A percentile compares a stretch with the other conserved stretches of the same genome.
These are phyloP conservation scores for Lupinus albus DNA, from an alignment of 306 rosid genomes.

Conservation along the genomic window DNA sequence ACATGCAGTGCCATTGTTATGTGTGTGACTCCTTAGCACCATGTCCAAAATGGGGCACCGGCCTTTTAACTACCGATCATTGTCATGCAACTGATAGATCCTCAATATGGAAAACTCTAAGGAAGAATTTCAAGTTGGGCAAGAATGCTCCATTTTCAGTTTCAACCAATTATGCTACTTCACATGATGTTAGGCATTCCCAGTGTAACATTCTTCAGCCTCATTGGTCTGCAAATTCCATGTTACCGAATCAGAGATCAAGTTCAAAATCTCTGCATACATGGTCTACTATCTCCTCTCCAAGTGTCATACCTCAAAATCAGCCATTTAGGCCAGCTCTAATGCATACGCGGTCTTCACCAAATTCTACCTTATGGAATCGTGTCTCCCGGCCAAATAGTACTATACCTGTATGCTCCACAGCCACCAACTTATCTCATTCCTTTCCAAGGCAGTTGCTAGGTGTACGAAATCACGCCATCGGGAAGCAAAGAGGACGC, in stretches of 20 bases:
- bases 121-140: conserved; percentile 46
- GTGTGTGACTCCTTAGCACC: conserved; percentile 79
- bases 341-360: conserved; percentile 19
- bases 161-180: conserved; percentile 40
- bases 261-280: conserved; percentile 36
- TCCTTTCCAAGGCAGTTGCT: conserved; percentile 37
- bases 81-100: conserved; percentile 78
- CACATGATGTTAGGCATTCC: conserved; percentile 24
- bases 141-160: conserved; percentile 43
- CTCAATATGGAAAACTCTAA: conserved; percentile 55
- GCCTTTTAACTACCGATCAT: conserved; percentile 52
- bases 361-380: conserved; percentile 27
- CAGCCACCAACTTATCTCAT: conserved; percentile 4
- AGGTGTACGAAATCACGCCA: conserved; percentile 41
- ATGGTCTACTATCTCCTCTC: conserved; percentile 1
- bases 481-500: conserved; percentile 41
- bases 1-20: conserved; percentile 82
- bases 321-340: conserved; percentile 34
- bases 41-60: conserved; percentile 64
- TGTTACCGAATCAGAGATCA: conserved; percentile 32
- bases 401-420: conserved; percentile 28
- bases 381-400: conserved; percentile 40
- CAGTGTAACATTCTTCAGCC: conserved; percentile 36
- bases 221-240: conserved; percentile 39
- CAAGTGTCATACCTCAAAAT: conserved; percentile 30